These are phyloP conservation scores for Verbascum thapsus DNA, from an alignment of 257 asterid genomes.

Conservation along the genomic window DNA sequence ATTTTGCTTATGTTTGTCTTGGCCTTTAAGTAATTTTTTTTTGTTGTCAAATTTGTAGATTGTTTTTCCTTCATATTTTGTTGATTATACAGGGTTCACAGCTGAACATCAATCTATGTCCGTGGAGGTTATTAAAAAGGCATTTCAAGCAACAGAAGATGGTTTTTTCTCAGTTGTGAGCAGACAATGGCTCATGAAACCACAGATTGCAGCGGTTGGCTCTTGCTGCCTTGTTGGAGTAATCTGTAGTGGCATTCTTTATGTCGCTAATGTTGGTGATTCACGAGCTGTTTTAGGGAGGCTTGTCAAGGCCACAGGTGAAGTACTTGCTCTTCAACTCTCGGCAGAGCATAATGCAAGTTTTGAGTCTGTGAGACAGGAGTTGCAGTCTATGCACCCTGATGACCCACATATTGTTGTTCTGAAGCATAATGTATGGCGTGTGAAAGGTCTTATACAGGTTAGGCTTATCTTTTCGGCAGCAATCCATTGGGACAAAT, in stretches of 20 bases:
- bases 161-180: slow-evolving; percentile 59
- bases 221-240: slow-evolving; percentile 75
- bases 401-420: slow-evolving; percentile 70
- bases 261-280: slow-evolving; percentile 68
- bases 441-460: slow-evolving; percentile 78
- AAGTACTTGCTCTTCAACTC: slow-evolving; percentile 59
- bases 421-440: slow-evolving; percentile 75
- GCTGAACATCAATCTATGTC: slow-evolving; percentile 64
- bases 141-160: slow-evolving; percentile 72
- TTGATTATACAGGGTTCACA: slow-evolving; percentile 46
- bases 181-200: slow-evolving; percentile 56
- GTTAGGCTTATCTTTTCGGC: slow-evolving; percentile 26
- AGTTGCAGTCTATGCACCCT: slow-evolving; percentile 61
- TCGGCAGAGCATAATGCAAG: slow-evolving; percentile 72
- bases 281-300: slow-evolving; percentile 74
- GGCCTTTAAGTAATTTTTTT: not conserved
- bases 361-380: slow-evolving; percentile 65
- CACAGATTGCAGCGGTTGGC: slow-evolving; percentile 75
- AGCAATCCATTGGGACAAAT: too few species aligned
- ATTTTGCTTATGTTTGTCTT: not conserved
- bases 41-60: not conserved
- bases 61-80: not conserved
- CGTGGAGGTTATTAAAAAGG: slow-evolving; percentile 60
- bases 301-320: slow-evolving; percentile 66
- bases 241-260: slow-evolving; percentile 60